phyloP scores from a whole-genome alignment of 345 rosid genomes.

The Mallotus nudiflorus region DNA sequence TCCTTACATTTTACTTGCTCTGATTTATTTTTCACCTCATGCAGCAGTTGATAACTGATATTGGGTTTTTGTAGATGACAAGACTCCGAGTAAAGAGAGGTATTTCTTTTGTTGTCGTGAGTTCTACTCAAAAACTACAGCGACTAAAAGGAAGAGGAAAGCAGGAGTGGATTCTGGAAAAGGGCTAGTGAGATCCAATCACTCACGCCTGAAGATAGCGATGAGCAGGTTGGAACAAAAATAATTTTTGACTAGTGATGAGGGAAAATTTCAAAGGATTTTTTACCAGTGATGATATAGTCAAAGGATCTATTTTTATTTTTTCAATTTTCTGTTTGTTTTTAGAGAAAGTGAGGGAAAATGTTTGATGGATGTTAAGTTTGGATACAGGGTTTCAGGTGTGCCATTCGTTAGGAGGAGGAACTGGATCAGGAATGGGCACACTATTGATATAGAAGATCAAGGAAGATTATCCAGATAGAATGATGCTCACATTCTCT shows the following conservation, averaged over 20 bases:
- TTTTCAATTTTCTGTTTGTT: not conserved
- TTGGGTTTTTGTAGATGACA: not conserved
- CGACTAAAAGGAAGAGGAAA: constrained; percentile 29
- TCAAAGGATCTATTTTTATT: too few relatives aligned
- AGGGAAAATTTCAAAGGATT: too few relatives aligned
- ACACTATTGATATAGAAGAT: too few relatives aligned
- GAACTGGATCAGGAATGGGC: too few relatives aligned
- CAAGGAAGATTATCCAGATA: constrained; percentile 70
- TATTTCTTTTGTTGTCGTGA: constrained; percentile 38
- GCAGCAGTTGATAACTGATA: not conserved
- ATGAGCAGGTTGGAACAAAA: constrained; percentile 40
- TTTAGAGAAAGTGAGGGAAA: not conserved
- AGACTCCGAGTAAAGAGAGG: constrained; percentile 23
- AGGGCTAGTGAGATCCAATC: constrained; percentile 31
- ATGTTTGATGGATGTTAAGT: not conserved
- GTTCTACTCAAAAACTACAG: constrained; percentile 18
- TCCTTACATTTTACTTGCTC: not conserved
- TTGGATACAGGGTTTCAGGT: too few relatives aligned
- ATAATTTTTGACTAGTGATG: constrained; percentile 43
- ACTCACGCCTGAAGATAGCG: constrained; percentile 6
- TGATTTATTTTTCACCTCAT: not conserved
- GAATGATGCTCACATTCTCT: too few relatives aligned
- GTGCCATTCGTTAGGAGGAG: too few relatives aligned
- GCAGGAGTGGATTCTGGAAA: constrained; percentile 53
- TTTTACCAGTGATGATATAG: too few relatives aligned